Base-by-base conservation (phyloP, 2,329 filamentous ascomycete genomes). In the Apiospora saccharicola region DNA sequence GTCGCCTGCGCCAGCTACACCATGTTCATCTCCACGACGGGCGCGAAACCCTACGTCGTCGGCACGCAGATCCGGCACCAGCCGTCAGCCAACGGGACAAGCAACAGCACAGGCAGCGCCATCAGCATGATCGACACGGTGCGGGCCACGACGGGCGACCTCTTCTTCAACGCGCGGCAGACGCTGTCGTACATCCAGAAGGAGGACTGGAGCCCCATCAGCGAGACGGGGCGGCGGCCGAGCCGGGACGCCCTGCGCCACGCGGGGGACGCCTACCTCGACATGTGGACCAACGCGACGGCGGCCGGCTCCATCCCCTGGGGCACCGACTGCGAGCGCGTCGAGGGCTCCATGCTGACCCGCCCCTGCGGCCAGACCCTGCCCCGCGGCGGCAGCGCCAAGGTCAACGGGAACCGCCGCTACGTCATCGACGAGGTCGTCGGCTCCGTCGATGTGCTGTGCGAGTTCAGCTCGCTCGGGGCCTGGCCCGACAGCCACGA, bases 351-450 rank as follows among this genome's bases (percentile, higher is more conserved):
- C 16, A 71, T 74, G 73, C 73, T 79, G 51, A 81, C 80, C 13
- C 75, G 74, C 61, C 80, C 80, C 1, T 82, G 80, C 47, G 81
- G 79, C 8, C 76, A 67, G 30, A 75, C 75, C 43, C 47, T 82
- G 16, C 80, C 81, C 0, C 75, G 71, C 12, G 80, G 81, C 0
- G 81, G 80, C 0, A 82, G 79, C 64, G 69, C 75, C 19, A 78
- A 73, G 71, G 73, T 72, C 19, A 82, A 82, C 61, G 80, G 78
- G 1, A 79, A 79, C 26, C 74, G 81, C n/a, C 74, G 81, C 30
- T 82, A 82, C 72, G 80, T 82, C 24, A 81, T 82, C 69, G 81
- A 82, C 53, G 81, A 83, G 75, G 77, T 77, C 24, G 68, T 81
- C 2, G 81, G 81, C 1, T 80, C 78, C 8, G 79, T 82, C 19